These are phyloP conservation scores for Kuraishia ogatae DNA, from an alignment of 805 yeast genomes.

Conservation along the genomic window DNA sequence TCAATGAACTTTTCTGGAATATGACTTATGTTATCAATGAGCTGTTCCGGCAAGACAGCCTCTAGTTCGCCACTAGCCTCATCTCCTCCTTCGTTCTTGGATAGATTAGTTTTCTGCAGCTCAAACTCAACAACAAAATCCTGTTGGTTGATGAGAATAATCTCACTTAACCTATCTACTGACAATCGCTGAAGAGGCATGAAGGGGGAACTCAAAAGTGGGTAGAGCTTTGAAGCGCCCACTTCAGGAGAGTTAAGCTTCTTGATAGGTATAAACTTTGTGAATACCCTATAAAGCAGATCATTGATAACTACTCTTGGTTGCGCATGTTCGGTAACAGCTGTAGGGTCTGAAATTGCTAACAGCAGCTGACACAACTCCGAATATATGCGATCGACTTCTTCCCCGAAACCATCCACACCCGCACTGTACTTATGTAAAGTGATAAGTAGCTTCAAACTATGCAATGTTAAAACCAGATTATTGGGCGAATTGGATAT, in stretches of 20 bases:
- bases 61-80: slow-evolving; percentile 13
- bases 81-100: slow-evolving; percentile 17
- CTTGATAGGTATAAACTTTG: slow-evolving; percentile 18
- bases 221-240: slow-evolving; percentile 27
- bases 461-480: slow-evolving; percentile 34
- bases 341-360: slow-evolving; percentile 15
- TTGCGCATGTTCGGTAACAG: not conserved
- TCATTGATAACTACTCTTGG: not conserved
- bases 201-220: slow-evolving; percentile 17
- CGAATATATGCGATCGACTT: slow-evolving; percentile 25
- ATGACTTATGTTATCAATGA: slow-evolving; percentile 27
- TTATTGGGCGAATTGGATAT: slow-evolving; percentile 5
- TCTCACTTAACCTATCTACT: slow-evolving; percentile 25
- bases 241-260: slow-evolving; percentile 15
- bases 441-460: slow-evolving; percentile 33
- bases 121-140: slow-evolving; percentile 55
- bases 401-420: slow-evolving; percentile 26
- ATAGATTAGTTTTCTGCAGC: slow-evolving; percentile 31
- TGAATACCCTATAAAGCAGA: not conserved
- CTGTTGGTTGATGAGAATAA: slow-evolving; percentile 43
- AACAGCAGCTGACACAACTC: slow-evolving; percentile 36
- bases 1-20: slow-evolving; percentile 29
- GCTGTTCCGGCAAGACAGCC: slow-evolving; percentile 28
- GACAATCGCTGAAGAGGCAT: slow-evolving; percentile 36
- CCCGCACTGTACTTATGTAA: slow-evolving; percentile 19